phyloP scores from a whole-genome alignment of 306 rosid genomes.

The Glycine soja region DNA sequence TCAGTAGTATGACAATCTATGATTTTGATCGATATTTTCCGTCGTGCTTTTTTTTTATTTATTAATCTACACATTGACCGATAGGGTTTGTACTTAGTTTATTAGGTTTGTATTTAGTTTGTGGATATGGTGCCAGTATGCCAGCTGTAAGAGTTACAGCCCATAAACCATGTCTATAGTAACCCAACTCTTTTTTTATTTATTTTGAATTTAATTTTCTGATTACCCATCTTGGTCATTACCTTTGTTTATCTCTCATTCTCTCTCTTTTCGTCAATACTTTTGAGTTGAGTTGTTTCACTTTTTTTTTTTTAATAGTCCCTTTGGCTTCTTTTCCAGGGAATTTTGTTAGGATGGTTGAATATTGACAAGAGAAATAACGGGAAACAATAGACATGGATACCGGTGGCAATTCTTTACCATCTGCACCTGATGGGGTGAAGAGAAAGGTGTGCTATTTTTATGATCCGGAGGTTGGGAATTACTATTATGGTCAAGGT shows the following conservation, averaged over 20 bases:
- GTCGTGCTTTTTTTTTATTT: not conserved
- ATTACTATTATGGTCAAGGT: slow-evolving; percentile 91
- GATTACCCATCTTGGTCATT: not conserved
- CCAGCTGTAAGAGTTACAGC: too few relatives aligned
- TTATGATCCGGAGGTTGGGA: slow-evolving; percentile 91
- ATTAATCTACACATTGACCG: not conserved
- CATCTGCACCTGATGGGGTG: slow-evolving; percentile 81
- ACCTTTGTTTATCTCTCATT: not conserved
- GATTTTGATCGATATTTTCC: slow-evolving; percentile 5
- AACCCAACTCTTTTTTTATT: not conserved
- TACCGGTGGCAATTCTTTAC: slow-evolving; percentile 75
- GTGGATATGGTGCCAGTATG: not conserved
- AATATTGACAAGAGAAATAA: slow-evolving; percentile 36
- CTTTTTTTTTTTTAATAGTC: not conserved
- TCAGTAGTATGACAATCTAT: not conserved
- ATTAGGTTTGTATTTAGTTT: slow-evolving; percentile 5
- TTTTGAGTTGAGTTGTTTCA: not conserved
- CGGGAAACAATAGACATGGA: slow-evolving; percentile 56
- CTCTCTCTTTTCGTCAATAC: not conserved
- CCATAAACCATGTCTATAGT: not conserved
- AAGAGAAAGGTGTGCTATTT: slow-evolving; percentile 84
- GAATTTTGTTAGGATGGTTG: slow-evolving; percentile 36
- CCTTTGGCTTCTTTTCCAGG: not conserved
- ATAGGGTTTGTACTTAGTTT: not conserved
- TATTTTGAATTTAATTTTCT: slow-evolving; percentile 6